Base-by-base conservation (phyloP, 164 flowering plant genomes). In the Malania oleifera region DNA sequence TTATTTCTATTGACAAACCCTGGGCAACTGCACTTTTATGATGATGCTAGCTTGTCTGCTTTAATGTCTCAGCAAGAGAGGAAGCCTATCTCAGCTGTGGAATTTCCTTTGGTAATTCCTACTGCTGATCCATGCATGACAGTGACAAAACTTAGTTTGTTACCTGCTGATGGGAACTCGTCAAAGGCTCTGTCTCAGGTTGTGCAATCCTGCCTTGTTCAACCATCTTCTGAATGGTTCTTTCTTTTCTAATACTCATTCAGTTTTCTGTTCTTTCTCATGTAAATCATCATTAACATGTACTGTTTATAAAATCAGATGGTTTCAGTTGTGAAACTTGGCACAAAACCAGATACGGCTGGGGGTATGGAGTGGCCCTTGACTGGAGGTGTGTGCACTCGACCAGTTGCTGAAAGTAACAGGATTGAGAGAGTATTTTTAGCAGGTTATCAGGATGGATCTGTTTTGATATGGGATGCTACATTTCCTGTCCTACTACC, bases 391-490 rank as follows among this genome's bases (percentile, higher is more conserved):
- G 80, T 87, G 51, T 78, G 73, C 53, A 72, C 74, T 61, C 75
- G 74, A 34, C 15, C 82, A 40, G 45, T 52, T 34, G 28, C 70
- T 41, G 77, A 77, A 61, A 73, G 57, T 54, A 50, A 48, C 31
- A 60, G 54, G 51, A 60, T 79, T 37, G 72, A 73, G 57, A 76
- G 74, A 63, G 41, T 89, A 31, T 91, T 74, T 60, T 61, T 83
- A 48, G 81, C 79, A 22, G 95, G 98, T 63, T 91, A 86, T 72
- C 67, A 74, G 51, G 86, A 91, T 84, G 98, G 96, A 63, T 80
- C 98, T 51, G 78, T 83, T 52, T 69, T 87, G 60, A 56, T 91
- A 35, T 89, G 91, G 88, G 81, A 91, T 82, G 92, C 92, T 44
- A 83, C 92, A 56, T 67, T 60, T 71, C 84, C 96, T 52, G 82